A percentile compares a stretch with the other conserved stretches of the same genome.
Evolutionary conservation across 1,284 basidiomycete species (phyloP).

Genomic region (Sporisorium iseilematis-ciliati): DNA sequence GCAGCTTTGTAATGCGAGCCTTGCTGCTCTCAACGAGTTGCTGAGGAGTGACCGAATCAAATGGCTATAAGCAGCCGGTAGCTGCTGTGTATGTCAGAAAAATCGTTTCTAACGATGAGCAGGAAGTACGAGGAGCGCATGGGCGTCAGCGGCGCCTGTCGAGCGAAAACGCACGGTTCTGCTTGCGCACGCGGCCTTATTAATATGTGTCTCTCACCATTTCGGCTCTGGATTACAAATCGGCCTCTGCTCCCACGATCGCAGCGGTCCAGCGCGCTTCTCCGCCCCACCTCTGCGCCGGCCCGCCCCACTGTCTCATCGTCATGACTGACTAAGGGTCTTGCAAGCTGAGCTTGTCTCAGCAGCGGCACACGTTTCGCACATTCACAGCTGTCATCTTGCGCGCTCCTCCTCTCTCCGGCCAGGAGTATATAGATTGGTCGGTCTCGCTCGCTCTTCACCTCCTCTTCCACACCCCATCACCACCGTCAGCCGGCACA

Average conservation of each 20-base stretch:
- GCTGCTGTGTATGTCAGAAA: too few species aligned
- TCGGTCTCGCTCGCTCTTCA: neutral
- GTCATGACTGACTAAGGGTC: neutral
- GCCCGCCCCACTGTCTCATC: neutral
- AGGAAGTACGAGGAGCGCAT: too few species aligned
- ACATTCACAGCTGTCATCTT: conserved; percentile 6
- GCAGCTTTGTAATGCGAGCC: conserved; percentile 6
- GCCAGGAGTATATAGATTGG: conserved; percentile 1
- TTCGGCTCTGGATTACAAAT: conserved; percentile 36
- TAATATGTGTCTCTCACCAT: conserved; percentile 12
- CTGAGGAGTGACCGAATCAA: neutral
- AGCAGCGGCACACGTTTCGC: neutral
- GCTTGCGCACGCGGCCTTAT: conserved; percentile 12
- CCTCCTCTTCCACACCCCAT: neutral
- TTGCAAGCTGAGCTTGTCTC: conserved; percentile 7
- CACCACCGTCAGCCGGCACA: neutral
- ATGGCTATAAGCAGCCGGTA: too few species aligned
- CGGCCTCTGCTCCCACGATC: conserved; percentile 25
- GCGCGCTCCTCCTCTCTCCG: neutral
- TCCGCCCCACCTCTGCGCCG: conserved; percentile 2
- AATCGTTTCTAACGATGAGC: too few species aligned
- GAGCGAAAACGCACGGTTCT: neutral
- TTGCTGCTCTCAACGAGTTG: conserved; percentile 1
- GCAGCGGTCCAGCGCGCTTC: conserved; percentile 10
- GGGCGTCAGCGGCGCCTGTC: neutral